A percentile compares a stretch with the other conserved stretches of the same genome.
These are phyloP conservation scores for Fusarium burgessii DNA, from an alignment of 2,329 filamentous ascomycete genomes.

Conservation along the genomic window DNA sequence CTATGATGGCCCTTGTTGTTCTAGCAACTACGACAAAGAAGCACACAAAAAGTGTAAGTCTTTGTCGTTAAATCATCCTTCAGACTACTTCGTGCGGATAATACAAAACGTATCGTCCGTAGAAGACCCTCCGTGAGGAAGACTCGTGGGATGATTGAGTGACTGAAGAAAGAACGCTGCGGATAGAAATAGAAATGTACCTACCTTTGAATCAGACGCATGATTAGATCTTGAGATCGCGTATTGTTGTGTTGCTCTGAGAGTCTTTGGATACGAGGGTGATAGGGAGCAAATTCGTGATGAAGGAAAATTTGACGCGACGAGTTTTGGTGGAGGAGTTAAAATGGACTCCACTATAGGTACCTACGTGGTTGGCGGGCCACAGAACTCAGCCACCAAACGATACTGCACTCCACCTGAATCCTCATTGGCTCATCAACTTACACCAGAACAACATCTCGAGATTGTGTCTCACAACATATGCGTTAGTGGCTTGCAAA, in stretches of 20 bases:
- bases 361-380: slow-evolving; percentile 23
- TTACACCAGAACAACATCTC: not conserved
- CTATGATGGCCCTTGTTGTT: slow-evolving; percentile 65
- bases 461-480: not conserved
- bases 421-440: slow-evolving; percentile 22
- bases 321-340: slow-evolving; percentile 24
- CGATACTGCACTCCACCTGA: not conserved
- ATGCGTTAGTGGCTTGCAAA: not conserved
- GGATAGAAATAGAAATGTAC: not conserved
- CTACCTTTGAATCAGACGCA: not conserved
- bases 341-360: not conserved
- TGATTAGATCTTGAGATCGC: not conserved
- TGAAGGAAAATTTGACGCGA: slow-evolving; percentile 26
- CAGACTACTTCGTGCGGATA: slow-evolving; percentile 53
- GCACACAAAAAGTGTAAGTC: not conserved
- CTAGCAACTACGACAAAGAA: slow-evolving; percentile 55
- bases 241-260: not conserved
- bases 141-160: slow-evolving; percentile 52
- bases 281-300: not conserved
- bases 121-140: slow-evolving; percentile 52
- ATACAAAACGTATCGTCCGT: slow-evolving; percentile 53
- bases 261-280: not conserved
- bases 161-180: slow-evolving; percentile 50
- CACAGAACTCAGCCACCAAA: slow-evolving; percentile 13
- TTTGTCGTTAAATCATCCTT: slow-evolving; percentile 37